phyloP scores from a whole-genome alignment of 208 protist genomes.

The Acanthamoeba pearcei region DNA sequence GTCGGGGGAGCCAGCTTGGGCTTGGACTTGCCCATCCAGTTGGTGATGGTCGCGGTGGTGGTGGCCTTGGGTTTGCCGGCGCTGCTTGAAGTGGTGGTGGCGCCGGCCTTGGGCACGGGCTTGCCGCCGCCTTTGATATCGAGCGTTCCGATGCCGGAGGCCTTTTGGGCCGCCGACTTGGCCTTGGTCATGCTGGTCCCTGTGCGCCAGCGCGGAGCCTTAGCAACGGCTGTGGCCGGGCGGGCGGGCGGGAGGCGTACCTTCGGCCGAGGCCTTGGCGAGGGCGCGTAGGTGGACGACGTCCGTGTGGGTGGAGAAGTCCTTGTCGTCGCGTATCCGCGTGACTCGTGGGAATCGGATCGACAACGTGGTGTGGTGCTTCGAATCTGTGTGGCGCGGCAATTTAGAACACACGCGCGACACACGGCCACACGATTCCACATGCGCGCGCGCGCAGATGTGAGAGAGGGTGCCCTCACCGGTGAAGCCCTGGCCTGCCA shows the following conservation, averaged over 20 bases:
- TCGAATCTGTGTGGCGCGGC: constrained; percentile 47
- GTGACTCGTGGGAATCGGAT: constrained; percentile 91
- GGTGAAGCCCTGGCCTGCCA: constrained; percentile 90
- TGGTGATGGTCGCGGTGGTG: not conserved
- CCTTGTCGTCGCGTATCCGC: constrained; percentile 89
- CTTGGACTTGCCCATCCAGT: not conserved
- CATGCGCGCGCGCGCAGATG: too few species aligned
- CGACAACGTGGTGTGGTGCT: constrained; percentile 81
- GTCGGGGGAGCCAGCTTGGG: not conserved
- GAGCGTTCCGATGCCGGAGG: not conserved
- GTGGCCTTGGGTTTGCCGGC: not conserved
- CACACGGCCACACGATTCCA: not conserved
- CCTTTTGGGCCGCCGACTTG: not conserved
- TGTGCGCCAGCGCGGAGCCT: not conserved
- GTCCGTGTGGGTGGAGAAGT: constrained; percentile 86
- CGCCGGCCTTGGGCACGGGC: not conserved
- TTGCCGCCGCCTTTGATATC: constrained; percentile 27
- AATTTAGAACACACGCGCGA: too few species aligned
- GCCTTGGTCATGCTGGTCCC: constrained; percentile 39
- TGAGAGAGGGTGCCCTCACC: not conserved
- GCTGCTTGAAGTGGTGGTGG: not conserved
- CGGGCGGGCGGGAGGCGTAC: too few species aligned
- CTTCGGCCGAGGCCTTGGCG: constrained; percentile 74
- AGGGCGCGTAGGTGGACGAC: constrained; percentile 84
- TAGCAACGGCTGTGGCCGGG: not conserved